These are phyloP conservation scores for Wickerhamiella siamensis DNA, from an alignment of 805 yeast genomes.

Conservation along the genomic window DNA sequence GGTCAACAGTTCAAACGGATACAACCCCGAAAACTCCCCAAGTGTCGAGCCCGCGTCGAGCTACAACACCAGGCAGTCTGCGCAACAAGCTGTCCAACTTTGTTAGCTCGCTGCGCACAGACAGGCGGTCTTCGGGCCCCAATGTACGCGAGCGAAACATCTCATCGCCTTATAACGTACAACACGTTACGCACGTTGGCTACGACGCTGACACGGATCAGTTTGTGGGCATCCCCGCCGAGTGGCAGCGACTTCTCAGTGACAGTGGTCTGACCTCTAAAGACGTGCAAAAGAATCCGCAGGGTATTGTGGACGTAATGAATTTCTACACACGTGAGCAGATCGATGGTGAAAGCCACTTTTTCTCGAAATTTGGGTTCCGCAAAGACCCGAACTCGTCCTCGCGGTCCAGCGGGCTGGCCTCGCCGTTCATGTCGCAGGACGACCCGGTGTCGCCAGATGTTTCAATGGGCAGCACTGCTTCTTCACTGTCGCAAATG, in stretches of 20 bases:
- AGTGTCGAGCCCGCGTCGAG: conserved; percentile 1
- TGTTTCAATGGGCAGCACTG: conserved; percentile 6
- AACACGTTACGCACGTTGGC: conserved; percentile 92
- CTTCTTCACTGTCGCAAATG: background rate
- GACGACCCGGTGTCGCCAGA: conserved; percentile 1
- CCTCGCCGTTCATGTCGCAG: conserved; percentile 1
- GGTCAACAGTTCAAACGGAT: background rate
- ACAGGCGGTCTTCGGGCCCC: background rate
- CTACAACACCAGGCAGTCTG: background rate
- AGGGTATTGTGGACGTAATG: conserved; percentile 83
- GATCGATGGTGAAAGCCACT: conserved; percentile 14
- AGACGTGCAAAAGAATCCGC: conserved; percentile 86
- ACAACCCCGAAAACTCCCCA: background rate
- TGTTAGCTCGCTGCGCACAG: conserved; percentile 5
- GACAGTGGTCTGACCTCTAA: conserved; percentile 78
- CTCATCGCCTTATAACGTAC: conserved; percentile 82
- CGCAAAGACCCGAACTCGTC: conserved; percentile 4
- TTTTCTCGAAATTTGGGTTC: conserved; percentile 17
- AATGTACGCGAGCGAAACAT: conserved; percentile 31
- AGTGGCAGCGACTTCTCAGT: conserved; percentile 73
- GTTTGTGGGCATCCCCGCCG: conserved; percentile 82
- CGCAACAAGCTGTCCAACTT: conserved; percentile 4
- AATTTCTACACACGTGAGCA: conserved; percentile 42
- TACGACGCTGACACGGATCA: conserved; percentile 72
- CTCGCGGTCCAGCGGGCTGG: background rate